Base-by-base conservation (phyloP, 306 rosid species). In the Medicago lupulina region DNA sequence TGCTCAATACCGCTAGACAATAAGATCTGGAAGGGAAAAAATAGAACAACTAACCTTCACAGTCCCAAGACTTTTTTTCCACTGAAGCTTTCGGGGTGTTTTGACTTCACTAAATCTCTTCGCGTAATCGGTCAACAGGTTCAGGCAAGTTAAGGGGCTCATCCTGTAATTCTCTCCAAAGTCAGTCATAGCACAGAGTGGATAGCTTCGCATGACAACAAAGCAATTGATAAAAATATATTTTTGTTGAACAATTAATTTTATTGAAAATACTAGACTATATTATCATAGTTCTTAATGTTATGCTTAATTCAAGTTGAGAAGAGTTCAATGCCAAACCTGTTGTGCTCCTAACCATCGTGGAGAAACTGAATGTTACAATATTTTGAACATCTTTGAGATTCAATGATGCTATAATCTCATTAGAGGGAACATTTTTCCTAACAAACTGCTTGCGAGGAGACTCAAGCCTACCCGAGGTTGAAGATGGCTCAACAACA, bases 61-160 rank as follows among this genome's bases (percentile, higher is more conserved):
- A n/a, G 93, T 87, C 31, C 97, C 98, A 21, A 94, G 97, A 81
- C 93, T 91, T 85, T 81, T 88, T 87, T 90, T 91, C 98, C 98
- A 94, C 75, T 82, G 85, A 55, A 94, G 89, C 86, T 94, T 94
- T 61, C 98, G 97, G 9, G 98, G 98, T 71, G 93, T 94, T 91
- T 91, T 94, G 71, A 92, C 87, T 87, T 94, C 98, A 87, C 87
- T 61, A 84, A 94, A 94, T 84, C 97, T 88, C 85, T 86, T 89
- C 1, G 97, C 91, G 82, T 92, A 94, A 81, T 91, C 96, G 21
- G 92, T 90, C 96, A 76, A 94, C 90, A 54, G 90, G 82, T 78
- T 81, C 88, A 60, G 97, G 95, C 28, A 92, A 76, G 73, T 69
- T 81, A 43, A 92, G 84, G 82, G 87, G 78, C 79, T 94, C 98